phyloP scores from a whole-genome alignment of 1,284 basidiomycete genomes.

The Xanthoconium separans region DNA sequence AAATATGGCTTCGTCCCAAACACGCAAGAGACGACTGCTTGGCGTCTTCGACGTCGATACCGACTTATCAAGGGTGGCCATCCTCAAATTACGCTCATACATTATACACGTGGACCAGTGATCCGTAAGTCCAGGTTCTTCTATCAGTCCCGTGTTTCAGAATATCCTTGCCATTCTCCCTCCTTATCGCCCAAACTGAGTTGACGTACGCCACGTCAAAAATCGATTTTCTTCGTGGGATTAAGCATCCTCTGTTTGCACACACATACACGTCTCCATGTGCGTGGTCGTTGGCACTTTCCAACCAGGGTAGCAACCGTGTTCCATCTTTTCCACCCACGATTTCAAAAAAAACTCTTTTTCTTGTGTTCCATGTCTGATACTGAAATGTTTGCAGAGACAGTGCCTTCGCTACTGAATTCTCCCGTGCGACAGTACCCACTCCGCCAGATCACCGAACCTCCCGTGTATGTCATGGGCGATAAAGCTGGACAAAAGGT shows the following conservation, averaged over 20 bases:
- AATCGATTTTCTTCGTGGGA: background rate
- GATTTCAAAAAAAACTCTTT: background rate
- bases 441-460: constrained; percentile 61
- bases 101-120: constrained; percentile 64
- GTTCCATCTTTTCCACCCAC: background rate
- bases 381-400: constrained; percentile 40
- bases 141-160: constrained; percentile 13
- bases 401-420: constrained; percentile 52
- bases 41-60: constrained; percentile 64
- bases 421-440: constrained; percentile 69
- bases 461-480: constrained; percentile 63
- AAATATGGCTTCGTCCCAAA: constrained; percentile 76
- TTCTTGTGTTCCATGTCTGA: background rate
- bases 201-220: background rate
- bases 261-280: background rate
- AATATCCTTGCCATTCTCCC: constrained; percentile 6
- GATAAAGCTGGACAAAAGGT: constrained; percentile 68
- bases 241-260: background rate
- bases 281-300: background rate
- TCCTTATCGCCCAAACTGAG: constrained; percentile 9
- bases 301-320: background rate
- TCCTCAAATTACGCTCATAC: constrained; percentile 64
- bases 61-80: constrained; percentile 70
- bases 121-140: constrained; percentile 48
- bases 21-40: constrained; percentile 55